Base-by-base conservation (phyloP, 441 rosid genomes). In the Gossypium gossypioides region DNA sequence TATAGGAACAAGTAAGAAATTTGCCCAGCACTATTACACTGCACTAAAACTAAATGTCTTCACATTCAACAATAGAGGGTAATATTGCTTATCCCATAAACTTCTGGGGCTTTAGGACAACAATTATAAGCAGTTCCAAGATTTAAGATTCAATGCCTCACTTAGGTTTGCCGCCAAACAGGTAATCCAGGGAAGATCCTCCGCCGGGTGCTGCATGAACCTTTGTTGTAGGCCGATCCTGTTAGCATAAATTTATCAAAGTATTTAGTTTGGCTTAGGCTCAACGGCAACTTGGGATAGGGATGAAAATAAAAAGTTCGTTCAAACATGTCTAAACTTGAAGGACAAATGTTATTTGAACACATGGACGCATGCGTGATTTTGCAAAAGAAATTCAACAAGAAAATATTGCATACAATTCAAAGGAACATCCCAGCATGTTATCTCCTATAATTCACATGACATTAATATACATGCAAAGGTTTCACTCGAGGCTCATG, bases 161-260 rank as follows among this genome's bases (percentile, higher is more conserved):
- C 59, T 86, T 80, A 51, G 58, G 79, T 7, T 21, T 72, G 37
- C 72, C 77, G 37, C 87, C 81, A 34, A 87, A 87, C 40, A 83
- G 84, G 82, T 81, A 87, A 62, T 80, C 84, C 72, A 84, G 76
- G 79, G 91, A 87, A 72, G 89, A 85, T 24, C 87, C 86, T 19
- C 89, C 85, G 0, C 91, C 86, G 0, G 89, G 89, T 15, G 89
- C 88, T 2, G 87, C 82, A 71, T 87, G 91, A 50, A 84, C 89
- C 76, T 85, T 85, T 25, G 89, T 84, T 25, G 87, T 80, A 48
- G 87, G 89, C 7, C 87, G 81, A 59, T 85, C 89, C 91, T 84
- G 81, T 64, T 46, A 58, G 64, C 4, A 72, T 8, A 69, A 32
- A 40, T 1, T 21, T 67, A 29, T 55, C 44, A 60, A 16, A 44